These are phyloP conservation scores for Rhodotorula sp. DNA, from an alignment of 1,284 basidiomycete genomes.

Conservation along the genomic window DNA sequence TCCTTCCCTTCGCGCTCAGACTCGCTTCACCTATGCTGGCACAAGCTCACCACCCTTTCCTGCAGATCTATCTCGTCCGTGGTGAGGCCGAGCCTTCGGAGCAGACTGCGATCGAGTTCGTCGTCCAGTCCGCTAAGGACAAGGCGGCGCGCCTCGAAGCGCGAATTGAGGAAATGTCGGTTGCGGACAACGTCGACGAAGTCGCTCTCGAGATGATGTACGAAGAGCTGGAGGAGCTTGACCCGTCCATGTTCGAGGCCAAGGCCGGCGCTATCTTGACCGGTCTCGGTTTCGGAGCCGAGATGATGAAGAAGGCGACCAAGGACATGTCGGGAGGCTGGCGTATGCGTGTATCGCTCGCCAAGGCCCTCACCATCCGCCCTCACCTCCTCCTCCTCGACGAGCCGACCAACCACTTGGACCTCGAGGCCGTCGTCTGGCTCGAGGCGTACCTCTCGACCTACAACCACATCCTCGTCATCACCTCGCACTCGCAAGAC, in stretches of 20 bases:
- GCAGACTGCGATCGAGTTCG: slow-evolving; percentile 93
- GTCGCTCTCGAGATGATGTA: slow-evolving; percentile 80
- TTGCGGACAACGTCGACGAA: slow-evolving; percentile 87
- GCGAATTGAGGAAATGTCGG: slow-evolving; percentile 88
- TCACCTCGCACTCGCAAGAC: slow-evolving; percentile 95
- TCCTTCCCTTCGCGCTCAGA: neutral
- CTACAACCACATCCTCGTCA: slow-evolving; percentile 96
- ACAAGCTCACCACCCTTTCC: neutral
- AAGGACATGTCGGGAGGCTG: slow-evolving; percentile 99
- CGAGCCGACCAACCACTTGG: slow-evolving; percentile 58
- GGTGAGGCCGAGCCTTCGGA: slow-evolving; percentile 98
- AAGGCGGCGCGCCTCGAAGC: slow-evolving; percentile 96
- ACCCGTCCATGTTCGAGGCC: slow-evolving; percentile 90
- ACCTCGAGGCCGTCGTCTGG: slow-evolving; percentile 98
- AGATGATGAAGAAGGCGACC: slow-evolving; percentile 95
- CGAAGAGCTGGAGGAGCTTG: slow-evolving; percentile 96
- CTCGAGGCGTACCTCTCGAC: slow-evolving; percentile 95
- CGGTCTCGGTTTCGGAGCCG: slow-evolving; percentile 86
- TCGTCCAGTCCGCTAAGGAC: slow-evolving; percentile 83
- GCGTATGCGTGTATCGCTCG: slow-evolving; percentile 97
- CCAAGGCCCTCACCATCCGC: slow-evolving; percentile 92
- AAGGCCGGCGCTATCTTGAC: slow-evolving; percentile 95
- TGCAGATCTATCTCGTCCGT: slow-evolving; percentile 85
- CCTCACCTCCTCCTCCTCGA: slow-evolving; percentile 91
- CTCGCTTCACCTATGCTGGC: neutral